Percentiles rank a stretch among this genome's conserved stretches.
These are phyloP conservation scores for Penstemon barbatus DNA, from an alignment of 257 asterid genomes.

Conservation along the genomic window DNA sequence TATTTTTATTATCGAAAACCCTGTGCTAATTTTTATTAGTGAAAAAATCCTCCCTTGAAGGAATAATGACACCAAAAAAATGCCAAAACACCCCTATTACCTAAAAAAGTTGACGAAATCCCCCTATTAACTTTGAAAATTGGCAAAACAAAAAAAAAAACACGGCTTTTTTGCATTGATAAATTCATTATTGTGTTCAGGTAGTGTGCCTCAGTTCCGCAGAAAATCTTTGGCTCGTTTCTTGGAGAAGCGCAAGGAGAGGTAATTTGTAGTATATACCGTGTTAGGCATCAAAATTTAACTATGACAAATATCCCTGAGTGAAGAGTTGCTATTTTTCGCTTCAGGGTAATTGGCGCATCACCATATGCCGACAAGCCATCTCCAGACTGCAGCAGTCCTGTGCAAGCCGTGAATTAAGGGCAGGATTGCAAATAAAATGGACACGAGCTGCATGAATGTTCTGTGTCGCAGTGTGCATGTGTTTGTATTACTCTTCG, in stretches of 20 bases:
- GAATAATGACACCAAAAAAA: no score
- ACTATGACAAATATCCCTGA: not conserved
- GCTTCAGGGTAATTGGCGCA: slow-evolving; percentile 46
- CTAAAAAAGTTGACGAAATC: no score
- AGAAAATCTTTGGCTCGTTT: slow-evolving; percentile 84
- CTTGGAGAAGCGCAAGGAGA: slow-evolving; percentile 91
- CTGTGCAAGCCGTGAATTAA: slow-evolving; percentile 37
- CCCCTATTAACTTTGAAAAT: no score
- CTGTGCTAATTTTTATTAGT: no score
- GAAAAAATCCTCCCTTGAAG: no score
- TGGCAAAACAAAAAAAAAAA: no score
- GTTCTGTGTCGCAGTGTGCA: not conserved
- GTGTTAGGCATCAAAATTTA: not conserved
- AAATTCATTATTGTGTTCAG: slow-evolving; percentile 34
- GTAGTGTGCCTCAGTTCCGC: slow-evolving; percentile 83
- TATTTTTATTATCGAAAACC: no score
- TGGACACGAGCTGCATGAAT: not conserved
- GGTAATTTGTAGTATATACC: slow-evolving; percentile 43
- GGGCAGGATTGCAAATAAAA: slow-evolving; percentile 7
- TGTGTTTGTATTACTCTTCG: slow-evolving; percentile 11
- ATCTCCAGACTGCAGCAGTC: slow-evolving; percentile 41
- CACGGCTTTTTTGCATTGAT: no score
- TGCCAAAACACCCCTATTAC: no score
- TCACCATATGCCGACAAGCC: slow-evolving; percentile 48
- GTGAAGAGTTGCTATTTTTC: slow-evolving; percentile 6